These are phyloP conservation scores for Boletus insuetus DNA, from an alignment of 768 basidiomycete genomes.

Conservation along the genomic window DNA sequence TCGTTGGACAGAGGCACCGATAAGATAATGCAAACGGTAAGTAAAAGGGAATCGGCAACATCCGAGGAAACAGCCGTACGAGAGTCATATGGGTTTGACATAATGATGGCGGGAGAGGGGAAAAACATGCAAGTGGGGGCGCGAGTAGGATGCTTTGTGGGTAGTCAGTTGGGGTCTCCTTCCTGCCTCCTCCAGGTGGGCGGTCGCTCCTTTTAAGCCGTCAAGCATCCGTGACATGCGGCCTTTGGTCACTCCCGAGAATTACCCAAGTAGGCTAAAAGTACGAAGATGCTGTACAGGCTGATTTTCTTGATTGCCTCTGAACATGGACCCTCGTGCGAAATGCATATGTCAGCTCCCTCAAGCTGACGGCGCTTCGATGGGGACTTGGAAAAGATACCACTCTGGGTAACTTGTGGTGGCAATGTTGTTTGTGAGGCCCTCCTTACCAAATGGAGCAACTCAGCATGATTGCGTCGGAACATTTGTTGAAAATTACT, in stretches of 20 bases:
- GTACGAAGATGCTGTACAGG: slow-evolving; percentile 16
- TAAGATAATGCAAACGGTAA: slow-evolving; percentile 26
- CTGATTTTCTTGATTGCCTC: slow-evolving; percentile 25
- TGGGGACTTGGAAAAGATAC: slow-evolving; percentile 13
- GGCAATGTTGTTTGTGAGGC: slow-evolving; percentile 17
- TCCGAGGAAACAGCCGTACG: slow-evolving; percentile 17
- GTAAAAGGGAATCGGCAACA: slow-evolving; percentile 9
- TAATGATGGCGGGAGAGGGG: neutral
- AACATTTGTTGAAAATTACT: slow-evolving; percentile 15
- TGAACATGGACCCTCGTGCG: slow-evolving; percentile 25
- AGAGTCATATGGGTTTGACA: neutral
- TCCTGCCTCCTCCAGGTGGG: slow-evolving; percentile 10
- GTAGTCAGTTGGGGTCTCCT: slow-evolving; percentile 7
- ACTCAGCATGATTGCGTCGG: slow-evolving; percentile 19
- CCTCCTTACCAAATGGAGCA: slow-evolving; percentile 17
- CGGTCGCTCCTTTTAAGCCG: slow-evolving; percentile 27
- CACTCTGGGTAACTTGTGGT: slow-evolving; percentile 22
- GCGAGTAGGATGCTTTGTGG: neutral
- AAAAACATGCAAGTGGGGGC: neutral
- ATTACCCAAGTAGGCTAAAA: slow-evolving; percentile 29
- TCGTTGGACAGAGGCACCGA: slow-evolving; percentile 5
- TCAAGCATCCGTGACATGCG: slow-evolving; percentile 15
- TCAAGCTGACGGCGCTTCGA: slow-evolving; percentile 9
- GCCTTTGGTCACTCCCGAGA: slow-evolving; percentile 13
- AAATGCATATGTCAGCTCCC: slow-evolving; percentile 30